These are phyloP conservation scores for Chytriomyces sp. DNA, from an alignment of 192 early-diverging fungal genomes.

Conservation along the genomic window DNA sequence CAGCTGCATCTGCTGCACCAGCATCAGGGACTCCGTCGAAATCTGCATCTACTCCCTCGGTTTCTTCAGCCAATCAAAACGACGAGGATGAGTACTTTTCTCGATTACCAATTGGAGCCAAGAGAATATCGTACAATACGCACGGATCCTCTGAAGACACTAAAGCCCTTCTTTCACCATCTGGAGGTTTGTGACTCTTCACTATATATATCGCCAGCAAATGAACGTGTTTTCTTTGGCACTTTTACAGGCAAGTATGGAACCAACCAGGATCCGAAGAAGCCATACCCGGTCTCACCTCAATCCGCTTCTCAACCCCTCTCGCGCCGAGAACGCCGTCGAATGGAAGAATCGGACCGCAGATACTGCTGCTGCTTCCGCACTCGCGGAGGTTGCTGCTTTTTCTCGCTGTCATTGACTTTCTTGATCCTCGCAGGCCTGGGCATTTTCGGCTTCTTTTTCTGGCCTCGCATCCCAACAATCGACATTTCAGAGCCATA, in stretches of 20 bases:
- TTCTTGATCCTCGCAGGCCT: slow-evolving; percentile 9
- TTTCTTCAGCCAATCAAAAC: too few species aligned
- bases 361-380: slow-evolving; percentile 28
- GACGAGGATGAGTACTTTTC: slow-evolving; percentile 17
- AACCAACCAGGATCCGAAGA: neutral
- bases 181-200: neutral
- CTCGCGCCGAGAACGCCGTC: neutral
- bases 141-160: neutral
- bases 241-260: neutral
- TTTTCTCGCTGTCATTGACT: neutral
- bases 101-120: slow-evolving; percentile 1
- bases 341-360: neutral
- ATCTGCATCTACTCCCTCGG: too few species aligned
- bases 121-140: slow-evolving; percentile 10
- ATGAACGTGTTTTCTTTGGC: neutral
- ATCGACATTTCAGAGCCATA: slow-evolving; percentile 11
- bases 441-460: slow-evolving; percentile 8
- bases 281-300: neutral
- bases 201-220: too few species aligned
- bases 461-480: slow-evolving; percentile 20
- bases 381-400: slow-evolving; percentile 15
- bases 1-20: too few species aligned
- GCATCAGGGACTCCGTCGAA: too few species aligned
- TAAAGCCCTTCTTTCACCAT: neutral
- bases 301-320: neutral